Percentiles rank a stretch among this genome's conserved stretches.
Evolutionary conservation across 2,329 filamentous ascomycete genomes (phyloP).

Genomic region (Colletotrichum aenigma): DNA sequence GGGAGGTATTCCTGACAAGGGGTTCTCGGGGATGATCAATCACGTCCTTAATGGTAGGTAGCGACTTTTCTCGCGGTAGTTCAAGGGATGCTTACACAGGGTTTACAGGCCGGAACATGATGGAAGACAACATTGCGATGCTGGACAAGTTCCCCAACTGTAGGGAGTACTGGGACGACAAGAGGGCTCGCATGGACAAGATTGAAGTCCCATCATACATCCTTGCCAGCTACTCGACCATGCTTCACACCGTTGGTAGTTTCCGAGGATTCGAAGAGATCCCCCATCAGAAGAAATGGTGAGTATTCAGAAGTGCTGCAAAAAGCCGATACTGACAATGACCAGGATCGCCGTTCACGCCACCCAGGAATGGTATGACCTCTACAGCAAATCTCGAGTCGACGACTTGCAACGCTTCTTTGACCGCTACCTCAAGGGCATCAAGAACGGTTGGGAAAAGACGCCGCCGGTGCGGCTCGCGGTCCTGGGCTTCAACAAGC

Average conservation of each 20-base stretch:
- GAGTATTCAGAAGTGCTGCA: background rate
- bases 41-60: background rate
- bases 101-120: background rate
- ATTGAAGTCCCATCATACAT: background rate
- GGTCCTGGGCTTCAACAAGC: background rate
- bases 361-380: conserved; percentile 32
- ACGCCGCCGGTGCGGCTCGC: conserved; percentile 16
- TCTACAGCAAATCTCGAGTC: conserved; percentile 23
- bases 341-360: conserved; percentile 21
- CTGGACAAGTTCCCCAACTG: background rate
- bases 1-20: background rate
- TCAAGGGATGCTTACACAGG: background rate
- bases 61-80: background rate
- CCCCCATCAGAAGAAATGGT: conserved; percentile 2
- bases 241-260: background rate
- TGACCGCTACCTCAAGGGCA: conserved; percentile 15
- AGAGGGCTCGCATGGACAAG: background rate
- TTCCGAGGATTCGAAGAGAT: conserved; percentile 5
- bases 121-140: background rate
- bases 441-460: conserved; percentile 20
- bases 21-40: background rate
- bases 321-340: background rate
- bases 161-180: background rate
- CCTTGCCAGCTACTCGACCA: background rate
- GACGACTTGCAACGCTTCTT: conserved; percentile 27